Base-by-base conservation (phyloP, 2,329 filamentous ascomycete species). In the Dendryphion nanum region DNA sequence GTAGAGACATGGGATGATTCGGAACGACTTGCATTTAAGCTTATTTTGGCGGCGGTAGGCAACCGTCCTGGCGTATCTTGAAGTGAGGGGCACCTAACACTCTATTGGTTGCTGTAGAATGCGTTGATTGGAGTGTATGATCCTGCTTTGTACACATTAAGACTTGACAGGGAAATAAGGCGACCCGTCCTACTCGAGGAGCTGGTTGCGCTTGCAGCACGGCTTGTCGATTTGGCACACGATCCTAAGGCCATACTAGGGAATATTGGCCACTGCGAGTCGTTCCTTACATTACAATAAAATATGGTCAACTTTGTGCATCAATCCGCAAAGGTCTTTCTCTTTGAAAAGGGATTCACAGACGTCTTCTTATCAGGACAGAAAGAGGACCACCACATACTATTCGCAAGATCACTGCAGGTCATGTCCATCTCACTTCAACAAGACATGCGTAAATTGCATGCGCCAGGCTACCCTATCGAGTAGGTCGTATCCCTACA, bases 121-220 rank as follows among this genome's bases (percentile, higher is more conserved):
- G n/a, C n/a, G n/a, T n/a, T n/a, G n/a, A n/a, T n/a, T n/a, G n/a
- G n/a, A n/a, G n/a, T n/a, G n/a, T n/a, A n/a, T n/a, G n/a, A n/a
- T n/a, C n/a, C n/a, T n/a, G n/a, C n/a, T n/a, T n/a, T n/a, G n/a
- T n/a, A n/a, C n/a, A n/a, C n/a, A n/a, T n/a, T n/a, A n/a, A n/a
- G n/a, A n/a, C n/a, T n/a, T n/a, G n/a, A n/a, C n/a, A n/a, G n/a
- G n/a, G n/a, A n/a, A n/a, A n/a, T n/a, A n/a, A n/a, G n/a, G n/a
- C 64, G 63, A 1, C 71, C 70, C 3, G 41, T 74, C 15, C 48
- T 35, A 0, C 15, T 72, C 3, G 12, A 43, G 0, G 67, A 75
- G 40, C 33, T 72, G n/a, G 28, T 21, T 1, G 36, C 23, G 32
- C 19, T 67, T 10, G 26, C 48, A 15, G 42, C 49, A 2, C n/a